Conservation (phyloP, 2,329 filamentous ascomycete genomes). For the Gliomastix tumulicola region DNA sequence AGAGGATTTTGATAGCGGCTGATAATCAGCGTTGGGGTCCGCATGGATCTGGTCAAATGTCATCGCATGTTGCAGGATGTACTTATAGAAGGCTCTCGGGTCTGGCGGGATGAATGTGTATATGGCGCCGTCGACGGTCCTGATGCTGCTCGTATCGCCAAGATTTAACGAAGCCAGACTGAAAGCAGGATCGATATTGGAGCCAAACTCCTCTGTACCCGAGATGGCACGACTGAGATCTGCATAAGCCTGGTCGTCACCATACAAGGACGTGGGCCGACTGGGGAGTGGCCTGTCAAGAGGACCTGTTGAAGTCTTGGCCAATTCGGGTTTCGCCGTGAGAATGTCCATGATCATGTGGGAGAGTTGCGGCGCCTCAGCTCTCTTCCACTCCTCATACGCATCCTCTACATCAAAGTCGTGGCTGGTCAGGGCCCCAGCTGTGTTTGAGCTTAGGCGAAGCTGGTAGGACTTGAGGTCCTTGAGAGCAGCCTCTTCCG, state of each 20-base stretch:
- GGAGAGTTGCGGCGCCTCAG: slow-evolving; percentile 79
- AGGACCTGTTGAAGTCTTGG: slow-evolving; percentile 62
- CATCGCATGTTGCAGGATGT: slow-evolving; percentile 72
- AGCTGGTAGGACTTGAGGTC: slow-evolving; percentile 94
- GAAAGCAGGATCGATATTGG: slow-evolving; percentile 57
- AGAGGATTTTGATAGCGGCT: slow-evolving; percentile 67
- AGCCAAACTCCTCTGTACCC: slow-evolving; percentile 29
- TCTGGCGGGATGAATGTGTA: slow-evolving; percentile 90
- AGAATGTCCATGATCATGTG: slow-evolving; percentile 92
- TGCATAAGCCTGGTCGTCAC: slow-evolving; percentile 43
- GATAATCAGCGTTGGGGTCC: slow-evolving; percentile 39
- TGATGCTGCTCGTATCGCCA: slow-evolving; percentile 42
- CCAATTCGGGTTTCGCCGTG: slow-evolving; percentile 76
- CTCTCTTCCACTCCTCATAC: slow-evolving; percentile 84
- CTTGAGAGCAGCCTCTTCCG: slow-evolving; percentile 79
- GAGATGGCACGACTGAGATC: slow-evolving; percentile 46
- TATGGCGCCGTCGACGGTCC: slow-evolving; percentile 53
- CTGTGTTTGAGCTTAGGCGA: slow-evolving; percentile 72
- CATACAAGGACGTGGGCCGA: slow-evolving; percentile 37
- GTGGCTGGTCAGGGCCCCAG: slow-evolving; percentile 68
- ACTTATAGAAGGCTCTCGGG: slow-evolving; percentile 74
- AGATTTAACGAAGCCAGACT: slow-evolving; percentile 61
- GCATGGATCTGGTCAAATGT: slow-evolving; percentile 54
- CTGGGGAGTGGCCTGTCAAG: slow-evolving; percentile 50
- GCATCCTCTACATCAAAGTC: slow-evolving; percentile 89